phyloP scores from a whole-genome alignment of 495 filamentous ascomycete species.

The Hypoxylon fuscum region DNA sequence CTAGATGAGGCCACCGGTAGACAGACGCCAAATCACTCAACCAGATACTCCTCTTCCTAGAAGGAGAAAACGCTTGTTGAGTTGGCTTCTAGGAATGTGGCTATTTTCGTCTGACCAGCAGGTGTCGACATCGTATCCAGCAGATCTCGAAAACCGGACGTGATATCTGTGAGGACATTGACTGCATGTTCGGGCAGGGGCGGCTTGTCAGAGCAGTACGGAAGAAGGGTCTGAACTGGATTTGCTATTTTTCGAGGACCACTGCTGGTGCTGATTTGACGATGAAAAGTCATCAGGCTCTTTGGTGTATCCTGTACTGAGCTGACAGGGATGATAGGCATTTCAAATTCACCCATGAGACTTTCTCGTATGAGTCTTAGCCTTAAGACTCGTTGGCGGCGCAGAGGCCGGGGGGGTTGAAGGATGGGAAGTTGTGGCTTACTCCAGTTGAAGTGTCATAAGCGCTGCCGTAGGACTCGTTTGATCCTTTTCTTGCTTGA shows the following conservation, averaged over 20 bases:
- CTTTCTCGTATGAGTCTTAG: slow-evolving; percentile 30
- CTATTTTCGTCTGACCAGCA: slow-evolving; percentile 47
- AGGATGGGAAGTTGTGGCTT: slow-evolving; percentile 20
- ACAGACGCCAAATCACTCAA: slow-evolving; percentile 28
- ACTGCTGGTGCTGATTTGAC: slow-evolving; percentile 28
- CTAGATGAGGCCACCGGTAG: not conserved
- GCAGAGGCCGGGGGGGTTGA: not conserved
- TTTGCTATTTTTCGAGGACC: slow-evolving; percentile 18
- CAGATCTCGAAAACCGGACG: slow-evolving; percentile 58
- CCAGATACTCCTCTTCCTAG: slow-evolving; percentile 56
- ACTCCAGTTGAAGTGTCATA: slow-evolving; percentile 57
- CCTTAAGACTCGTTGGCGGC: not conserved
- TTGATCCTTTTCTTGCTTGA: slow-evolving; percentile 47
- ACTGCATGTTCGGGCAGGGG: slow-evolving; percentile 52
- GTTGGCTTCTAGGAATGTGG: slow-evolving; percentile 48
- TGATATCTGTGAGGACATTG: slow-evolving; percentile 61
- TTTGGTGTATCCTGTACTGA: slow-evolving; percentile 37
- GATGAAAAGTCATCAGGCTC: slow-evolving; percentile 43
- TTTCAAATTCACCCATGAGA: slow-evolving; percentile 34
- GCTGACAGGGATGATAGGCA: slow-evolving; percentile 50
- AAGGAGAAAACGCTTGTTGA: slow-evolving; percentile 52
- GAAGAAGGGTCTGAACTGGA: slow-evolving; percentile 51
- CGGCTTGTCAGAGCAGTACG: slow-evolving; percentile 52
- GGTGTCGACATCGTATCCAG: slow-evolving; percentile 47
- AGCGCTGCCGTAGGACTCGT: slow-evolving; percentile 41